These are phyloP conservation scores for Coprinellus micaceus DNA, from an alignment of 768 basidiomycete species.

Conservation along the genomic window DNA sequence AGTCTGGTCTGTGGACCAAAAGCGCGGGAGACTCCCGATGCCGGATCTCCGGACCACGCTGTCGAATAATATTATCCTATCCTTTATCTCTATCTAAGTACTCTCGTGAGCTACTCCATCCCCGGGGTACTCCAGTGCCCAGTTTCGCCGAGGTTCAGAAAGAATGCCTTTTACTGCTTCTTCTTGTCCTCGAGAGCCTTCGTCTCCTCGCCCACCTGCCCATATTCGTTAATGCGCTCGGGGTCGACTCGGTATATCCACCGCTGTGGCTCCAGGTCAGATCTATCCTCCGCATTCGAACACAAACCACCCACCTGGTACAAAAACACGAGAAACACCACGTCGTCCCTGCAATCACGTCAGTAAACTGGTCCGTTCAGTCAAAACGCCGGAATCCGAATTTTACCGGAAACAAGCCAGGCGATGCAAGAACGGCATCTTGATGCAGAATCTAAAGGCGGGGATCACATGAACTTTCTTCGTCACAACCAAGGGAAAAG, in stretches of 20 bases:
- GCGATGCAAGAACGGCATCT: slow-evolving; percentile 94
- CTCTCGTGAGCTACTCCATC: not conserved
- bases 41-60: slow-evolving; percentile 31
- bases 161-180: slow-evolving; percentile 34
- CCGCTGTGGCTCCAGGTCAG: slow-evolving; percentile 47
- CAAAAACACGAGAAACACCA: slow-evolving; percentile 87
- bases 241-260: slow-evolving; percentile 98
- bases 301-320: slow-evolving; percentile 66
- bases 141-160: slow-evolving; percentile 21
- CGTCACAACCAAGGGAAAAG: slow-evolving; percentile 6
- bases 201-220: slow-evolving; percentile 67
- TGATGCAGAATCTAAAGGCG: slow-evolving; percentile 76
- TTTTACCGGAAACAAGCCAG: slow-evolving; percentile 74
- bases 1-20: slow-evolving; percentile 14
- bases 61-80: slow-evolving; percentile 2
- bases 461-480: slow-evolving; percentile 14
- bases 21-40: slow-evolving; percentile 34
- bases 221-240: slow-evolving; percentile 94
- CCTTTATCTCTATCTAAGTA: slow-evolving; percentile 2
- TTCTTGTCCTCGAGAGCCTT: slow-evolving; percentile 52
- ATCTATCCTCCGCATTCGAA: not conserved
- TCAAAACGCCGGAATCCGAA: slow-evolving; percentile 20
- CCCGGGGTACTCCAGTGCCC: slow-evolving; percentile 2
- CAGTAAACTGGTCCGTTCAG: no score
- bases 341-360: slow-evolving; percentile 56